A percentile compares a stretch with the other conserved stretches of the same genome.
These are phyloP conservation scores for Phytophthora brassicae DNA, from an alignment of 352 stramenopile species.

Conservation along the genomic window DNA sequence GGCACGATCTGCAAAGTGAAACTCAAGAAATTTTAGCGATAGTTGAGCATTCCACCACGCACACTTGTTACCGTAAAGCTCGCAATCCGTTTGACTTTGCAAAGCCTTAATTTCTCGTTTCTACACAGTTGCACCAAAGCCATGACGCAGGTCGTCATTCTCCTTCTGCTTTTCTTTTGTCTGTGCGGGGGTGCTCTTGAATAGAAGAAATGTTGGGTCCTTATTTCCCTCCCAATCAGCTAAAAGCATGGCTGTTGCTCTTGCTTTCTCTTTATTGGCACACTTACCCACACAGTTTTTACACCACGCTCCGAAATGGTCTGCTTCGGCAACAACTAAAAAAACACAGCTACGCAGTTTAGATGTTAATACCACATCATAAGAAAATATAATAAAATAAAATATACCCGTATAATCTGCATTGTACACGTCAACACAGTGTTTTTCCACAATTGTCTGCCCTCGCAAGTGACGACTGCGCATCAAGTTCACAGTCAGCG, in stretches of 20 bases:
- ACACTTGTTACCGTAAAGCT: background rate
- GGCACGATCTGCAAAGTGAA: too few relatives aligned
- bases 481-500: too few relatives aligned
- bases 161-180: background rate
- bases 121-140: background rate
- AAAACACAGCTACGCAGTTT: too few relatives aligned
- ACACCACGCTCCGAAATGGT: conserved; percentile 2
- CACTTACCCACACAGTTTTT: conserved; percentile 8
- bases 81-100: background rate
- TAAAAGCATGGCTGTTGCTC: conserved; percentile 7
- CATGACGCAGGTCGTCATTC: background rate
- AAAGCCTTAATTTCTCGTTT: background rate
- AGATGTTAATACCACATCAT: too few relatives aligned
- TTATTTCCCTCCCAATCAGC: background rate
- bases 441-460: too few relatives aligned
- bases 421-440: too few relatives aligned
- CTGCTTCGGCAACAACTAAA: background rate
- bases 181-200: background rate
- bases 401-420: too few relatives aligned
- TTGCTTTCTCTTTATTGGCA: conserved; percentile 5
- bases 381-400: too few relatives aligned
- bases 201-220: background rate
- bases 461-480: too few relatives aligned
- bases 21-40: too few relatives aligned
- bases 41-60: too few relatives aligned